A percentile compares a stretch with the other conserved stretches of the same genome.
Evolutionary conservation across 2,329 filamentous ascomycete genomes (phyloP).

Genomic region (Bimuria novae-zelandiae): DNA sequence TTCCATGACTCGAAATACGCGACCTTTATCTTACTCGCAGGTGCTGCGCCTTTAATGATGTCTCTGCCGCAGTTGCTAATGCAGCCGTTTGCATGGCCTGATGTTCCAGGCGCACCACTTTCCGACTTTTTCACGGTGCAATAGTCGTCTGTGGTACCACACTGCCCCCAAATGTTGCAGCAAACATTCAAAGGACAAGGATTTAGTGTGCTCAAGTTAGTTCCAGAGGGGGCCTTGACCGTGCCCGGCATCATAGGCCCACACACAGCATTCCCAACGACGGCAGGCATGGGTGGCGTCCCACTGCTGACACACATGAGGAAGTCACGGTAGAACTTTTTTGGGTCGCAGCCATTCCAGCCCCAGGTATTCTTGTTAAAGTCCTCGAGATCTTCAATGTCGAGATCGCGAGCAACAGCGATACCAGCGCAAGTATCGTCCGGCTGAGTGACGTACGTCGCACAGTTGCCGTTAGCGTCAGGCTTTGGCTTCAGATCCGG

Average conservation of each 20-base stretch:
- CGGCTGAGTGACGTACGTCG: not conserved
- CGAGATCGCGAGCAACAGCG: not conserved
- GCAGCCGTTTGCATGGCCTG: conserved; percentile 9
- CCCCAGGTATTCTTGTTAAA: conserved; percentile 14
- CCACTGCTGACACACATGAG: conserved; percentile 2
- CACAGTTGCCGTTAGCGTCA: conserved; percentile 4
- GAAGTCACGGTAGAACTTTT: not conserved
- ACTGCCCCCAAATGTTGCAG: conserved; percentile 26
- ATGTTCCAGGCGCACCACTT: not conserved
- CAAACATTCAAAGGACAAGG: conserved; percentile 26
- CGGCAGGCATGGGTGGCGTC: conserved; percentile 8
- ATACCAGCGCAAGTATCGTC: not conserved
- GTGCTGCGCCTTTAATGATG: conserved; percentile 15
- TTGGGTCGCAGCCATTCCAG: conserved; percentile 5
- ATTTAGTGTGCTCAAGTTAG: conserved; percentile 24
- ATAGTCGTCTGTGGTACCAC: conserved; percentile 19
- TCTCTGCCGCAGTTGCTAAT: conserved; percentile 14
- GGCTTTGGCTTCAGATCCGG: conserved; percentile 2
- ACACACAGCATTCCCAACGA: conserved; percentile 3
- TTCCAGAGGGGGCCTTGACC: too few species aligned
- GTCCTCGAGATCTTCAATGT: not conserved
- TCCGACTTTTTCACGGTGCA: not conserved
- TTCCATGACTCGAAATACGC: conserved; percentile 22
- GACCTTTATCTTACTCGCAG: conserved; percentile 9
- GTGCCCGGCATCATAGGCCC: conserved; percentile 4